These are phyloP conservation scores for Linum trigynum DNA, from an alignment of 345 rosid genomes.

Conservation along the genomic window DNA sequence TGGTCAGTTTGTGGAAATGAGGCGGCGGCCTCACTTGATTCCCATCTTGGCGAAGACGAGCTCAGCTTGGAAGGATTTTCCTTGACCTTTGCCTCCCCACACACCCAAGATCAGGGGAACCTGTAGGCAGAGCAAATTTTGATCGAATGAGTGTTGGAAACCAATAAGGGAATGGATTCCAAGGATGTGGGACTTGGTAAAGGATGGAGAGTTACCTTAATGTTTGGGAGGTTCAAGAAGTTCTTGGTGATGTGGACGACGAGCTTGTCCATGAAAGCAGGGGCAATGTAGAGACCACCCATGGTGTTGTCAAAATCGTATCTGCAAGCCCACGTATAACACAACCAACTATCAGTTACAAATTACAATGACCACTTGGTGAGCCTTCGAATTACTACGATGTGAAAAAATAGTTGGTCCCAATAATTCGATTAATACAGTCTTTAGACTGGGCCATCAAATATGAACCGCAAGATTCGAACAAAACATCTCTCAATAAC, in stretches of 20 bases:
- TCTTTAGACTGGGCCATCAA: no score
- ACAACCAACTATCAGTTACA: not conserved
- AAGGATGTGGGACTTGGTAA: not conserved
- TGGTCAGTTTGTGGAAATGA: not conserved
- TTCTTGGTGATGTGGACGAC: conserved; percentile 6
- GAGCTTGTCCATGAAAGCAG: conserved; percentile 8
- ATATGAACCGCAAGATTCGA: no score
- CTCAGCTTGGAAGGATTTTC: conserved; percentile 1
- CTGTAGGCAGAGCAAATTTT: not conserved
- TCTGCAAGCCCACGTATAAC: not conserved
- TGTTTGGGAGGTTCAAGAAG: conserved; percentile 7
- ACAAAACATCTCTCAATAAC: no score
- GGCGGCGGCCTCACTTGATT: not conserved
- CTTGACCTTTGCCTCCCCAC: conserved; percentile 8
- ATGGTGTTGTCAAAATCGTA: not conserved
- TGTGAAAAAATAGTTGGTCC: no score
- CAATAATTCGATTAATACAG: no score
- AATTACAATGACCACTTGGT: not conserved
- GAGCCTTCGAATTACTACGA: no score
- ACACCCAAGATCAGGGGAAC: conserved; percentile 8
- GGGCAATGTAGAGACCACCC: conserved; percentile 4
- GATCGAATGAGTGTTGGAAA: not conserved
- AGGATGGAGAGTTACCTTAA: not conserved
- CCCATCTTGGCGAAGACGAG: conserved; percentile 1
- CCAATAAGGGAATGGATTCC: not conserved